Evolutionary conservation across 2,329 filamentous ascomycete genomes (phyloP), one percentile per base, ranked within the genome.

Genomic region (Colletotrichum destructivum): DNA sequence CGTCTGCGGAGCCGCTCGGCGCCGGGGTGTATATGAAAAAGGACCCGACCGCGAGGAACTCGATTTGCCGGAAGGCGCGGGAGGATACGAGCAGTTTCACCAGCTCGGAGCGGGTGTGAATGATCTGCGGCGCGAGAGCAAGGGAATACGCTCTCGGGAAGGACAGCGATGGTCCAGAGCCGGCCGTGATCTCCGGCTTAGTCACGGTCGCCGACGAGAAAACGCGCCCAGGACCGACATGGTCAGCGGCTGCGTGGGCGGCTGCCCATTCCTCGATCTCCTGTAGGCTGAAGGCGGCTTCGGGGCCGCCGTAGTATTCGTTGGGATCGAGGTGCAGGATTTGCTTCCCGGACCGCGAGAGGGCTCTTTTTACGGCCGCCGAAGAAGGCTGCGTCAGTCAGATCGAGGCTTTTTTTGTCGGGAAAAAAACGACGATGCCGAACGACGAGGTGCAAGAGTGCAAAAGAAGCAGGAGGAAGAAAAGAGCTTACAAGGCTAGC

Each of bases 261-360:
- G 85, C 83, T 55, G 87, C 90, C 94, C 95, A 98, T 47, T 88
- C 86, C 75, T 95, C 91, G 47, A 90, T 91, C 80, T 98, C 96
- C 73, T 94, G 89, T 46, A 98, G 85, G 81, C 91, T 96, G 75
- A 98, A 89, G 2, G 94, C 94, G 74, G 96, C 95, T 79, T 98
- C 94, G 49, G 91, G 81, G 64, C 93, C 93, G 77, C 96, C 96
- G 83, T 98, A 98, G 82, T 94, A 97, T 73, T 91, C 88, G 84
- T 97, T 95, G 74, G 89, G 88, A 80, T 98, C 96, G 80, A 98
- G 86, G 81, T 98, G 96, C 72, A 98, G 89, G 75, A 98, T 90
- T 78, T 94, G 96, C 87, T 97, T 97, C 80, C 91, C 92, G 74
- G 95, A 97, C 79, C 95, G 92, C 76, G 96, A 98, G 77, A 98